Evolutionary conservation across 2,329 filamentous ascomycete genomes (phyloP), one percentile per base, ranked within the genome.

Genomic region (Lecanosticta acicola): DNA sequence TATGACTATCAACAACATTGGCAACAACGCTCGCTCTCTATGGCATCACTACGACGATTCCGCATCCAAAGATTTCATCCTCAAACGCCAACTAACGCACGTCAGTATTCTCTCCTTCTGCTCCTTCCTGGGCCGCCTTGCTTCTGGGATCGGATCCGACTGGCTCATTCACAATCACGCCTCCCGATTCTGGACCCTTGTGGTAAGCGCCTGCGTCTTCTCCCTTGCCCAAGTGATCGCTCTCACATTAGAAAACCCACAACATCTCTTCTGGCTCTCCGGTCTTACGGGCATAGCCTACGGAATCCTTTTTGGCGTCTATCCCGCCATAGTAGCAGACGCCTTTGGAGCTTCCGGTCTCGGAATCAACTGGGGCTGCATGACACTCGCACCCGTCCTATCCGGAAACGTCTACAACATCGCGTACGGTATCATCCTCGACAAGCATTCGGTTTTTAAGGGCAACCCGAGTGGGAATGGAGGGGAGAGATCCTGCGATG

Each of bases 1-100:
- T 55, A 98, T 98, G 93, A 97, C 91, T 0, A 98, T 98, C 70
- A 98, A 98, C 71, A 98, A 98, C 59, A 95, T 97, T 61, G 93
- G 93, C 35, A 94, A 95, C 63, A 81, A 90, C 58, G 71, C 75
- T 48, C 86, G 87, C 62, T 88, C 89, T 2, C 75, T 98, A 1
- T 97, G 93, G 93, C 83, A 80, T 50, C 80, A 87, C 60, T 94
- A 84, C 63, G 88, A 96, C 59, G 76, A 83, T 53, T 81, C 78
- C 1, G 83, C 85, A 2, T 76, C 77, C 49, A 75, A 85, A 35
- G 79, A 83, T 40, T 90, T 89, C 57, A 84, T 98, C 41, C 80
- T 87, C 41, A 77, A 84, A 46, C 81, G 80, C 39, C 93, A 97
- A 66, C 83, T 94, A 50, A 80, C 94, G 73, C 91, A 98, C 61